Conservation (phyloP, 2,329 filamentous ascomycete species). For the Aspergillus versicolor region DNA sequence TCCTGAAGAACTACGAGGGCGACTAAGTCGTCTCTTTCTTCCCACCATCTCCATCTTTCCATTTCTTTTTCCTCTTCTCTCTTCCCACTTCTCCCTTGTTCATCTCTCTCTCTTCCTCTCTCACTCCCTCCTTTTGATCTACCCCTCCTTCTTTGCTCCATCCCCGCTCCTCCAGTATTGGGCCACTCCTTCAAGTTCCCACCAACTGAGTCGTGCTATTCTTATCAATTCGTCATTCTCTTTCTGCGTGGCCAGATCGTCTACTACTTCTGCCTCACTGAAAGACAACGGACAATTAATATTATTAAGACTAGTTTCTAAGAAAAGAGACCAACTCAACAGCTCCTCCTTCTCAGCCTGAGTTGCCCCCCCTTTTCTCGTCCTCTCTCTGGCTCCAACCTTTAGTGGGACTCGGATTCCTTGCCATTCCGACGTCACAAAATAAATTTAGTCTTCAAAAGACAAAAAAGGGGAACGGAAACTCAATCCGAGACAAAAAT, state of each 20-base stretch:
- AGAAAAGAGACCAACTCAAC: conserved; percentile 16
- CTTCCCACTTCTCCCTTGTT: conserved; percentile 5
- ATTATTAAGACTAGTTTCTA: conserved; percentile 4
- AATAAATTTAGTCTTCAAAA: conserved; percentile 6
- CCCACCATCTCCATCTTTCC: conserved; percentile 8
- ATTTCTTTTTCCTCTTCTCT: conserved; percentile 12
- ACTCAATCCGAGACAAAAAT: background rate
- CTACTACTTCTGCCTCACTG: conserved; percentile 11
- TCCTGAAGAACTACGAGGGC: conserved; percentile 3
- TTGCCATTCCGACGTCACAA: conserved; percentile 12
- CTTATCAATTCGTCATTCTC: conserved; percentile 33
- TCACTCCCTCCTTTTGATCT: conserved; percentile 11
- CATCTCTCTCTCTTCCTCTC: conserved; percentile 11
- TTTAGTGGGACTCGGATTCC: conserved; percentile 11
- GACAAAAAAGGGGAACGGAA: conserved; percentile 7
- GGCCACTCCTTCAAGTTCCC: conserved; percentile 44
- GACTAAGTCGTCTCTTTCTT: conserved; percentile 11
- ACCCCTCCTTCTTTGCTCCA: conserved; percentile 29
- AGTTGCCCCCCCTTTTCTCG: conserved; percentile 14
- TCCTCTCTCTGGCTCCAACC: conserved; percentile 16
- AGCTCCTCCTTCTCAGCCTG: conserved; percentile 11
- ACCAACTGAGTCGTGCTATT: conserved; percentile 24
- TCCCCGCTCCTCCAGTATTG: conserved; percentile 35
- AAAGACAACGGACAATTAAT: conserved; percentile 5
- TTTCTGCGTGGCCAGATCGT: conserved; percentile 25